Base-by-base conservation (phyloP, 176 grass and related monocot genomes). In the Aegilops tauschii region DNA sequence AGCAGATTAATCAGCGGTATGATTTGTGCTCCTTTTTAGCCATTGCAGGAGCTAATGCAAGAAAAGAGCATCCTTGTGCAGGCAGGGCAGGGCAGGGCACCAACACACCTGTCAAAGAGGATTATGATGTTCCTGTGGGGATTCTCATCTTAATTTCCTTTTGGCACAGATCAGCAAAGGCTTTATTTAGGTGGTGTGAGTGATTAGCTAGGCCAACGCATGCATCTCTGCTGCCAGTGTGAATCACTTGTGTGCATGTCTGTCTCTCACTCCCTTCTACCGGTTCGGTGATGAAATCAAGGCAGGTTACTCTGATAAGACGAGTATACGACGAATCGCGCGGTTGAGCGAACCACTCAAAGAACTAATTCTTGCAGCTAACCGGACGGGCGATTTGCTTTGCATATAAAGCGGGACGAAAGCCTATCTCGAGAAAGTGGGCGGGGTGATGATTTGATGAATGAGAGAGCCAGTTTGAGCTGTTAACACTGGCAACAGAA, bases 131-230 rank as follows among this genome's bases (percentile, higher is more conserved):
- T 77, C 59, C n/a, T 52, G 70, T 76, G 82, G 70, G 71, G 82
- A 11, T n/a, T 80, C 58, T 64, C 13, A 11, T 76, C 70, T 5
- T 71, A 31, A 39, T 49, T 11, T 32, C 1, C 12, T 84, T 76
- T 76, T n/a, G 18, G 18, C 20, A 80, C 66, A 84, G 76, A 40
- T 76, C 81, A 77, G 69, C 76, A 81, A 12, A 52, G 76, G 81
- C 68, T 58, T 58, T 18, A 0, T 84, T 91, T 91, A 84, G 69
- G 1, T 56, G 50, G 88, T 78, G 32, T 32, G 20, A 70, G 76
- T 27, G 13, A 78, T 76, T 27, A 78, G 16, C 18, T 59, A 59
- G 18, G 20, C 56, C 56, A 59, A 59, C 1, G 17, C 2, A 75
- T 80, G 35, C 14, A 69, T 65, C 71, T 65, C 71, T 37, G n/a